Percentiles rank a stretch among this genome's conserved stretches.
These are phyloP conservation scores for Colletotrichum siamense DNA, from an alignment of 2,329 filamentous ascomycete genomes.

Conservation along the genomic window DNA sequence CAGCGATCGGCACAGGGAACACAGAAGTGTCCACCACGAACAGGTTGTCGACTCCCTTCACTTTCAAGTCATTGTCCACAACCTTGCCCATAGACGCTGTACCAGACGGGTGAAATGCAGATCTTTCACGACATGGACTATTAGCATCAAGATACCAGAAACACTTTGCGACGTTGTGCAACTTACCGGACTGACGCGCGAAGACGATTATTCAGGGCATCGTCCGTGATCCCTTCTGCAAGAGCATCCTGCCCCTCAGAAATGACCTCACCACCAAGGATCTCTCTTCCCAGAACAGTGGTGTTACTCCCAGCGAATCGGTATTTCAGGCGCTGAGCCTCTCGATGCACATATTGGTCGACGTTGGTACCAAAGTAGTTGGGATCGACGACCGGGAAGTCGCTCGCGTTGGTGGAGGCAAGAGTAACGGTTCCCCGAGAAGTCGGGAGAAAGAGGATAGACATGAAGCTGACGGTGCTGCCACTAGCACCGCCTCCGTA, in stretches of 20 bases:
- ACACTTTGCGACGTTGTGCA: background rate
- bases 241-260: background rate
- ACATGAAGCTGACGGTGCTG: background rate
- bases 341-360: background rate
- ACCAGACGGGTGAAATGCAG: background rate
- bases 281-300: background rate
- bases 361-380: background rate
- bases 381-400: background rate
- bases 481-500: background rate
- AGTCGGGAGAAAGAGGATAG: background rate
- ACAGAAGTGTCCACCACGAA: background rate
- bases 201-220: background rate
- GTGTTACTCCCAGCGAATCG: background rate
- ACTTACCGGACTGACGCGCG: background rate
- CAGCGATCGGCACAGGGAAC: background rate
- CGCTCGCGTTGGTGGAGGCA: background rate
- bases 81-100: background rate
- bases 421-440: background rate
- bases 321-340: background rate
- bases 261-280: background rate
- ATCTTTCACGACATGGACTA: background rate
- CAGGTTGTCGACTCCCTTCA: background rate
- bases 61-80: background rate
- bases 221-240: background rate
- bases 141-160: background rate